Conservation (phyloP, 441 rosid genomes). For the Eutrema salsugineum region DNA sequence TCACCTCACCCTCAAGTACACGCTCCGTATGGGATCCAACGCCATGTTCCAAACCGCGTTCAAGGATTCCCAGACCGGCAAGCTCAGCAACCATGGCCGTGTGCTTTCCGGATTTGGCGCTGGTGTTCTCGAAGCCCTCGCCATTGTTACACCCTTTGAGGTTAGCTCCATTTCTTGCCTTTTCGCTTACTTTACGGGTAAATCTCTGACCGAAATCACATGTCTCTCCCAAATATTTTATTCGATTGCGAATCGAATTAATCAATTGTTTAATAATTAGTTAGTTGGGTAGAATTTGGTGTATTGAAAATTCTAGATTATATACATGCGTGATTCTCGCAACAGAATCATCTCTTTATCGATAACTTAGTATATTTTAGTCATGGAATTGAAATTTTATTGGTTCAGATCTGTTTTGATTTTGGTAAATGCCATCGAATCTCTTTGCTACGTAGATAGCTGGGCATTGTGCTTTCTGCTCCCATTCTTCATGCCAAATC, state of each 20-base stretch:
- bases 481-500: neutral
- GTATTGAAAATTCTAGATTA: neutral
- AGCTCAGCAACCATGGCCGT: slow-evolving; percentile 55
- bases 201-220: neutral
- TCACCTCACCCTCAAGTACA: slow-evolving; percentile 80
- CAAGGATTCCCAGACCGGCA: slow-evolving; percentile 76
- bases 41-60: slow-evolving; percentile 71
- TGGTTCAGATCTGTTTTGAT: slow-evolving; percentile 6
- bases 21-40: slow-evolving; percentile 94
- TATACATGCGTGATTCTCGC: neutral
- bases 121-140: slow-evolving; percentile 92
- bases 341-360: neutral
- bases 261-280: neutral
- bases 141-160: slow-evolving; percentile 92
- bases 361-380: neutral
- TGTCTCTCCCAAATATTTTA: neutral
- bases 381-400: neutral
- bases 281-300: neutral
- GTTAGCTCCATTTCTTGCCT: slow-evolving; percentile 28
- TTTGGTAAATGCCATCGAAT: neutral
- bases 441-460: neutral
- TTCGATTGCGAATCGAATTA: neutral
- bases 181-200: neutral
- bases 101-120: slow-evolving; percentile 88
- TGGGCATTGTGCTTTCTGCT: neutral